Evolutionary conservation across 2,329 filamentous ascomycete genomes (phyloP), one percentile per base, ranked within the genome.

Genomic region (Ciborinia camelliae): DNA sequence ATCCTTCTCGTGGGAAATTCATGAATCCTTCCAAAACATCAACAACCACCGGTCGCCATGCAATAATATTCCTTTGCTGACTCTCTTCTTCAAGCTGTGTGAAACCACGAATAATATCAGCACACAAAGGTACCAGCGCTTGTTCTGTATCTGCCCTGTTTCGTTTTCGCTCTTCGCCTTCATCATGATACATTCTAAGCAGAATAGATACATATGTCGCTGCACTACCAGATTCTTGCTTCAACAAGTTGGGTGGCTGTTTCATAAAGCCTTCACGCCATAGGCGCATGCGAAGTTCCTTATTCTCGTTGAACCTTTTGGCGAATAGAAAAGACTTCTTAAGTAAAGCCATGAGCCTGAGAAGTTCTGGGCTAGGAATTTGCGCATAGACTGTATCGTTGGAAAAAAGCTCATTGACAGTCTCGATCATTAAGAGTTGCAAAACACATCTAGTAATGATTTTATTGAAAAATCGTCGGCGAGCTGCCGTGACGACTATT

Each of bases 251-350:
- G 3, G 95, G 95, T 20, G 95, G 94, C 75, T 99, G 95, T 79
- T 96, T 97, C 95, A 99, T 99, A 82, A 99, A 99, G 0, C 96
- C 95, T 76, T 99, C 95, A 59, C 92, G 85, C 92, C 96, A 99
- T 23, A 99, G 82, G 23, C 91, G 87, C 84, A 96, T 96, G 53
- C 95, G 88, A 45, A 99, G 82, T 70, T 98, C 95, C 78, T 97
- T 96, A 79, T 99, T 93, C 68, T 92, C 92, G 77, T 99, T 99
- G 82, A 99, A 99, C 72, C 90, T 90, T 74, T 96, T 93, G 52
- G 96, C 95, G 71, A 99, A 99, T 66, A 96, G 87, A 79, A 97
- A 99, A 35, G 90, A 95, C 75, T 96, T 95, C 79, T 99, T 99
- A 37, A 99, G 83, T 1, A 99, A 83, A 1, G 86, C 86, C 96